Base-by-base conservation (phyloP, 306 rosid genomes). In the Cucumis melo region DNA sequence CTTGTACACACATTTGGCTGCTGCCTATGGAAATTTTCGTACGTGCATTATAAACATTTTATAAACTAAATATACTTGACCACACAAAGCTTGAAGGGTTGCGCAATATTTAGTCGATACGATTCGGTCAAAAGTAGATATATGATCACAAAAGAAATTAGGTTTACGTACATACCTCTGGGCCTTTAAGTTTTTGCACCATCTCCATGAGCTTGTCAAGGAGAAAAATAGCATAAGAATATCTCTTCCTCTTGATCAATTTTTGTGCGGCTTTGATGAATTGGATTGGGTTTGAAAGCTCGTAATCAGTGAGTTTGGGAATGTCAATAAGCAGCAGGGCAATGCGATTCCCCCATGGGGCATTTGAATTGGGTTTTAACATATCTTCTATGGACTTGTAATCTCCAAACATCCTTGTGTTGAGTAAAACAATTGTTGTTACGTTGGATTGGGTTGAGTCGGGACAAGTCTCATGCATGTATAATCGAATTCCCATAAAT, bases 341-440 rank as follows among this genome's bases (percentile, higher is more conserved):
- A 6, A 88, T 60, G 75, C 54, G 80, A 70, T 90, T 90, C 34
- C 93, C 96, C 93, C 90, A 88, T 29, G 82, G 81, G 58, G 82
- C 81, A 60, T 77, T 66, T 10, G 87, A 53, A 39, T 85, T 76
- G 17, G 85, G 77, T 32, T 84, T 80, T 0, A 81, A 71, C 93
- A 88, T 88, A 0, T 87, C 91, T 79, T 84, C 38, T 2, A 83
- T 50, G 32, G 91, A 89, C 20, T 78, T 83, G 72, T 90, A 90
- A 10, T 81, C 87, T 20, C 82, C 81, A 54, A 73, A 21, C 70
- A 46, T 86, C 77, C 96, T 85, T 5, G 93, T 90, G 50, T 90
- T 90, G 3, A 90, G 76, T 60, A 88, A 48, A 19, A 87, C 87
- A 77, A 90, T 64, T 20, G 91, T 88, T 0, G 90, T 83, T 27